Evolutionary conservation across 2,329 filamentous ascomycete species (phyloP).

Genomic region (Cordyceps tenuipes): DNA sequence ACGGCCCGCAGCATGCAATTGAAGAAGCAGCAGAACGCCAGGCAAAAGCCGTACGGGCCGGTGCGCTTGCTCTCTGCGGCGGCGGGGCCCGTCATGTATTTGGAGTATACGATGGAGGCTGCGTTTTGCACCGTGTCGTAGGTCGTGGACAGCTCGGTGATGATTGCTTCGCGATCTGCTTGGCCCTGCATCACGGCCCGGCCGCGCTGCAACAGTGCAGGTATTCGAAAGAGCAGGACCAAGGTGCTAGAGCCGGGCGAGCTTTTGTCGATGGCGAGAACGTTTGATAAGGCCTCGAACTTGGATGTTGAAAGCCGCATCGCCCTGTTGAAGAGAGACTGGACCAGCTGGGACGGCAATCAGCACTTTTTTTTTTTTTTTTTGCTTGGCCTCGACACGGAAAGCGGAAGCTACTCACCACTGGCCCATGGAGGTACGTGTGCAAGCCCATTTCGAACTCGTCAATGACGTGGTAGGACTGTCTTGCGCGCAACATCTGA

Average conservation of each 20-base stretch:
- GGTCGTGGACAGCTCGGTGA: background rate
- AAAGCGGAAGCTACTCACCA: background rate
- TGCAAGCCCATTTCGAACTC: background rate
- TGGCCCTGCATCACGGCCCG: background rate
- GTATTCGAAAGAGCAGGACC: background rate
- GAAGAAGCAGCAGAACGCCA: constrained; percentile 3
- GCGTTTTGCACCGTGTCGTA: background rate
- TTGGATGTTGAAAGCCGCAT: constrained; percentile 1
- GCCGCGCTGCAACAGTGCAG: background rate
- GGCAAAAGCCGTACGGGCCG: background rate
- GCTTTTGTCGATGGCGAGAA: background rate
- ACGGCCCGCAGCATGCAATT: constrained; percentile 7
- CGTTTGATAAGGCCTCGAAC: background rate
- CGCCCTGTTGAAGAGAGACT: constrained; percentile 3
- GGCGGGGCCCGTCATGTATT: background rate
- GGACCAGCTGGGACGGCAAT: background rate
- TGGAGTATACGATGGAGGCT: background rate
- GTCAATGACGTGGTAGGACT: background rate
- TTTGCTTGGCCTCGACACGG: background rate
- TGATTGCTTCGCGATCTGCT: background rate
- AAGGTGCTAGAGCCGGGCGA: background rate
- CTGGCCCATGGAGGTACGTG: background rate
- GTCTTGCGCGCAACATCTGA: background rate
- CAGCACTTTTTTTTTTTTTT: too few relatives aligned
- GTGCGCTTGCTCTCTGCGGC: background rate